Conservation (phyloP, 1,284 basidiomycete genomes). For the Stereum hirsutum region DNA sequence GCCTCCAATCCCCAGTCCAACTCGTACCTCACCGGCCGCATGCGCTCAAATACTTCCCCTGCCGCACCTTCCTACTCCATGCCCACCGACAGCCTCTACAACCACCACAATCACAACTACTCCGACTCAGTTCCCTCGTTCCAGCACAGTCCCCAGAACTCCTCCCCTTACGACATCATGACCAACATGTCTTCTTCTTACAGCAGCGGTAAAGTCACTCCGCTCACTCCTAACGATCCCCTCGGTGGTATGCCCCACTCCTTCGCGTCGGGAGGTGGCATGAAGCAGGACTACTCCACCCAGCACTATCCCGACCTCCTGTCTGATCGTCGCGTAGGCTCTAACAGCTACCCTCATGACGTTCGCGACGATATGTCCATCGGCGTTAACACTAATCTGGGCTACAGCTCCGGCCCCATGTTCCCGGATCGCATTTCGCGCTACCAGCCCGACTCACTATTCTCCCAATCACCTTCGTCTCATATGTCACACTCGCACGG, state of each 20-base stretch:
- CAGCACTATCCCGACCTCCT: conserved; percentile 42
- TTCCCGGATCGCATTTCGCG: conserved; percentile 51
- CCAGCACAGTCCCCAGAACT: conserved; percentile 27
- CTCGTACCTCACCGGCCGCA: conserved; percentile 48
- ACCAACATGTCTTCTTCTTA: conserved; percentile 49
- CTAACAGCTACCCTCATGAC: conserved; percentile 41
- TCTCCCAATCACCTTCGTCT: conserved; percentile 21
- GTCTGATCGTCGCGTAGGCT: conserved; percentile 44
- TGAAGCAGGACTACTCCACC: conserved; percentile 45
- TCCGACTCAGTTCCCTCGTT: conserved; percentile 50
- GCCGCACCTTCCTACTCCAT: conserved; percentile 49
- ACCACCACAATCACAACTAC: conserved; percentile 43
- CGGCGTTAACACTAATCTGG: conserved; percentile 32
- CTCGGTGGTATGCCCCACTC: conserved; percentile 45
- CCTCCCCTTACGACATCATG: conserved; percentile 56
- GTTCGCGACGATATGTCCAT: conserved; percentile 55
- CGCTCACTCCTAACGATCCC: conserved; percentile 59
- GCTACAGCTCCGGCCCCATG: conserved; percentile 30
- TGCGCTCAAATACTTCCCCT: conserved; percentile 58
- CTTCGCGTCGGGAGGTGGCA: conserved; percentile 30
- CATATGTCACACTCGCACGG: conserved; percentile 8
- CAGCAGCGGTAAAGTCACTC: conserved; percentile 64
- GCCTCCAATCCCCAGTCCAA: conserved; percentile 26
- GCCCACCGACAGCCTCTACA: conserved; percentile 45
- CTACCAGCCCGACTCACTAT: conserved; percentile 39